Base-by-base conservation (phyloP, 768 basidiomycete species). In the Sarcomyxa edulis region DNA sequence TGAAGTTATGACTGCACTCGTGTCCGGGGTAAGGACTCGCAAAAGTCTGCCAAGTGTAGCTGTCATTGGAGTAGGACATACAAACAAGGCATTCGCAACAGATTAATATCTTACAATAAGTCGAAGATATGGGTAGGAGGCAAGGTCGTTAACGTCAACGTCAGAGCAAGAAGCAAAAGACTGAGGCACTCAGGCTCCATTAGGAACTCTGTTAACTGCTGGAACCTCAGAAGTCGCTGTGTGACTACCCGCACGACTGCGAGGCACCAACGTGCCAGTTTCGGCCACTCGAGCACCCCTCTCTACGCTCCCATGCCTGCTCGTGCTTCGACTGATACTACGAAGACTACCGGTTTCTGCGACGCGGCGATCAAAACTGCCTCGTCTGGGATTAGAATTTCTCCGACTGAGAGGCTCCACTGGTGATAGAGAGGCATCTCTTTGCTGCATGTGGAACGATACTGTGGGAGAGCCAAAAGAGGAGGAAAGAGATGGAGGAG, bases 401-500 rank as follows among this genome's bases (percentile, higher is more conserved):
- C 76, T 64, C 35, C 77, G 66, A 48, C 79, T 79, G 32, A 65
- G 52, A 20, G 76, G 61, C 46, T 75, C 77, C n/a, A 60, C 61
- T 5, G 77, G 74, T 7, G 72, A 75, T 31, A 60, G 44, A 7
- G 71, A 69, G 14, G 54, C 60, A n/a, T 77, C 76, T n/a, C 71
- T 61, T 38, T 61, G 62, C 11, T 69, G 62, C 39, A 66, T 65
- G 41, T 65, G 60, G 45, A 65, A 70, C 9, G 72, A 64, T 12
- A 75, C 68, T 18, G 66, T 69, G 6, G 84, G 81, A 5, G 81
- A 83, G 10, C 87, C 87, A 47, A 86, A 81, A 7, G 84, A 85
- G 6, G 82, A 84, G 5, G 83, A 84, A 19, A 88, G 59, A 2
- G 84, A 85, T 3, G 88, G 88, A 8, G 88, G 88, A 2, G 89